A percentile compares a stretch with the other conserved stretches of the same genome.
Conservation (phyloP, 306 rosid genomes). For the Delonix regia region DNA sequence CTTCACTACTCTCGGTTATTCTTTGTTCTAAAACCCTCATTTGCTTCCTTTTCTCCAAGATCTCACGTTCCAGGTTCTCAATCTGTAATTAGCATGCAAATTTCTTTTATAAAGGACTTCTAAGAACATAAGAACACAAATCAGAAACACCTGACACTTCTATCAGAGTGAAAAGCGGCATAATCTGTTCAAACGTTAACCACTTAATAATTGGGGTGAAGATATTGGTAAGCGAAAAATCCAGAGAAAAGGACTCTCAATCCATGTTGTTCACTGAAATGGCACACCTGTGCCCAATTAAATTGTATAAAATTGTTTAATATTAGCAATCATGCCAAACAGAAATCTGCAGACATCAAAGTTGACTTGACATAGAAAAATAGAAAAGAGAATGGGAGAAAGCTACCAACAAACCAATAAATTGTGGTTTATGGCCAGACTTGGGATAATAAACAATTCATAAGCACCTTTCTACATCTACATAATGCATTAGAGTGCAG, state of each 20-base stretch:
- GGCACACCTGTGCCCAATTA: conserved; percentile 9
- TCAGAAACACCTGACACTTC: conserved; percentile 10
- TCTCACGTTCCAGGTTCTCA: conserved; percentile 86
- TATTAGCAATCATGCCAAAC: conserved; percentile 23
- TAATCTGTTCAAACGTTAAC: neutral
- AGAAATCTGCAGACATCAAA: neutral
- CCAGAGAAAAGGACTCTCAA: conserved; percentile 2
- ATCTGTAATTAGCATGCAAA: conserved; percentile 52
- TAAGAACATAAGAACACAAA: conserved; percentile 27
- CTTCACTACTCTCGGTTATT: conserved; percentile 79
- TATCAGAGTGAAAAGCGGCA: neutral
- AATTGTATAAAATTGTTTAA: neutral
- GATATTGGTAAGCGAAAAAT: neutral
- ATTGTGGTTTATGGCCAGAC: neutral
- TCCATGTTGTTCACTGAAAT: neutral
- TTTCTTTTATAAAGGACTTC: neutral
- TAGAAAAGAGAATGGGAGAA: neutral
- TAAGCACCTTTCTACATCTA: neutral
- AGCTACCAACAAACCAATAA: neutral
- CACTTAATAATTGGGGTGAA: neutral
- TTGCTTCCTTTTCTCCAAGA: conserved; percentile 89
- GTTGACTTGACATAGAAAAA: neutral
- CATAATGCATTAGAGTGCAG: conserved; percentile 25
- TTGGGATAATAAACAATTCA: neutral
- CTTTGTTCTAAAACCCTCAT: conserved; percentile 85